phyloP scores from a whole-genome alignment of 495 filamentous ascomycete species.

The Entonaema liquescens region DNA sequence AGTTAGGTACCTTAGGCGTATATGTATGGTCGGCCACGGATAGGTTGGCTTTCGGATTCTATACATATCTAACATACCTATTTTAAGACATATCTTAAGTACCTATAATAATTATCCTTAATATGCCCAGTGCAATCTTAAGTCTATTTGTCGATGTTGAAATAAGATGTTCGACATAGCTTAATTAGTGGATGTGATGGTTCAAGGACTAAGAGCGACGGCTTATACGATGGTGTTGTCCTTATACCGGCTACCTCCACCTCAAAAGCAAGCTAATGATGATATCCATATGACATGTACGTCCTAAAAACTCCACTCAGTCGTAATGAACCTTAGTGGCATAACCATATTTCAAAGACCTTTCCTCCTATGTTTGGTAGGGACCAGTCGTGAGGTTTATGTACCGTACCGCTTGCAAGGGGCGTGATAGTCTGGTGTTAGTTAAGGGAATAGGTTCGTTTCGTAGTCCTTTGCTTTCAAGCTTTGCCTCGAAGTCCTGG shows the following conservation, averaged over 20 bases:
- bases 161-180: neutral
- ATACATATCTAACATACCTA: neutral
- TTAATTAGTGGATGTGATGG: neutral
- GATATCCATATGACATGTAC: neutral
- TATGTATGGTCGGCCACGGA: neutral
- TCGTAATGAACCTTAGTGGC: neutral
- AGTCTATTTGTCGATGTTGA: neutral
- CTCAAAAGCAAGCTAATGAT: neutral
- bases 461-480: neutral
- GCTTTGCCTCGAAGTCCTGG: conserved; percentile 9
- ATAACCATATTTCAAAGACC: no score
- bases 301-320: neutral
- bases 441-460: no score
- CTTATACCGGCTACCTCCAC: neutral
- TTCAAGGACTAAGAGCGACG: neutral
- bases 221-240: neutral
- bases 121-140: neutral
- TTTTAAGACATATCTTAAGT: no score
- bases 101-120: neutral
- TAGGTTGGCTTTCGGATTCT: neutral
- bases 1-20: neutral
- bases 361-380: no score
- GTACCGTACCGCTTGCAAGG: no score
- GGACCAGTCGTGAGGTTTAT: no score
- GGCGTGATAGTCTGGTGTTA: no score